Evolutionary conservation across 2,329 filamentous ascomycete species (phyloP).

Genomic region (Trichophyton simii): DNA sequence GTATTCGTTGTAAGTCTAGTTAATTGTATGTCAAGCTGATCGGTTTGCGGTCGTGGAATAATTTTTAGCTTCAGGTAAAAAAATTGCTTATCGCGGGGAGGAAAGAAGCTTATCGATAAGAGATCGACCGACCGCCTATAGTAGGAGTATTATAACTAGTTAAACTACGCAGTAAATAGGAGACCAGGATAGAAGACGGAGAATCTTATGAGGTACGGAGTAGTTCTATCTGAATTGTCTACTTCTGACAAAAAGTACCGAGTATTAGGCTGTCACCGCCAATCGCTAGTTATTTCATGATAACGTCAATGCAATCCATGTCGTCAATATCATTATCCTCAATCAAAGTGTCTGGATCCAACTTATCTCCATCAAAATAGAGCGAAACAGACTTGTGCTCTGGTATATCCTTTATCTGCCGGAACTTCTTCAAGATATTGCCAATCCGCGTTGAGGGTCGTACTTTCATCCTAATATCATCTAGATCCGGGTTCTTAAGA

Average conservation of each 20-base stretch:
- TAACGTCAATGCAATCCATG: slow-evolving; percentile 62
- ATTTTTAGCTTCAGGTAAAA: not conserved
- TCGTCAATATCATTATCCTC: slow-evolving; percentile 60
- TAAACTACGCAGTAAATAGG: too few species aligned
- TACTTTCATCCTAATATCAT: slow-evolving; percentile 39
- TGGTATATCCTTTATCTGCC: slow-evolving; percentile 41
- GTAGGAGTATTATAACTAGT: too few species aligned
- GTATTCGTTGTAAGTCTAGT: too few species aligned
- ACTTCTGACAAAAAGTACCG: not conserved
- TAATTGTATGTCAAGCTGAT: too few species aligned
- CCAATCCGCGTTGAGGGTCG: slow-evolving; percentile 43
- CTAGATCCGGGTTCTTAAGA: slow-evolving; percentile 40
- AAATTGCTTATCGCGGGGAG: slow-evolving; percentile 3
- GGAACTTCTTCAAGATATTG: slow-evolving; percentile 52
- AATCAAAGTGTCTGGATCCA: slow-evolving; percentile 50
- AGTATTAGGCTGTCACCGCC: not conserved
- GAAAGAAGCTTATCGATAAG: slow-evolving; percentile 1
- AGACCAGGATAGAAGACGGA: too few species aligned
- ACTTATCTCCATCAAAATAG: slow-evolving; percentile 61
- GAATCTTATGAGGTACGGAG: too few species aligned
- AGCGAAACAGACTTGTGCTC: slow-evolving; percentile 46
- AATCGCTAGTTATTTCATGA: slow-evolving; percentile 38
- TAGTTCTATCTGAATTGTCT: too few species aligned
- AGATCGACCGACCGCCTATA: not conserved
- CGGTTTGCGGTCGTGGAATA: not conserved